Percentiles rank a stretch among this genome's conserved stretches.
Evolutionary conservation across 176 grass and related monocot species (phyloP).

Genomic region (Microstegium vimineum): DNA sequence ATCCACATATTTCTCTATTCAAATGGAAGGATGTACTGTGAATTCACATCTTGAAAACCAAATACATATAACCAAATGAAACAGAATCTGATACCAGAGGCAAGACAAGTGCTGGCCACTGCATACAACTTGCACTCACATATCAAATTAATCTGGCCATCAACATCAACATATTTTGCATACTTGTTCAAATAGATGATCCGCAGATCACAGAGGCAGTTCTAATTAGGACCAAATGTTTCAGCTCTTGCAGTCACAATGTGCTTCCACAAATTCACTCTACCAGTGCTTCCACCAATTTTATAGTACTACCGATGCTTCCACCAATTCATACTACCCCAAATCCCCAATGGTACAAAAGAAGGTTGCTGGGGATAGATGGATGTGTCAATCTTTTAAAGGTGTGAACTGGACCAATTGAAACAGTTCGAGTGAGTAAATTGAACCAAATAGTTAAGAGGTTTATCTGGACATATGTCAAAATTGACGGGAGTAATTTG

Average conservation of each 20-base stretch:
- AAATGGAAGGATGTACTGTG: neutral
- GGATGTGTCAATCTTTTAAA: no score
- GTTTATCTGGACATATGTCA: no score
- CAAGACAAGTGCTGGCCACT: neutral
- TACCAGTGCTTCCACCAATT: neutral
- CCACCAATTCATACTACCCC: neutral
- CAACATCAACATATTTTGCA: neutral
- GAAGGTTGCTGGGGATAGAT: neutral
- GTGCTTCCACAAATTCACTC: neutral
- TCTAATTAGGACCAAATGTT: neutral
- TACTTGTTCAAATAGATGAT: neutral
- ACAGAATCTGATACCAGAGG: neutral
- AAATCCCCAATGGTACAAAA: neutral
- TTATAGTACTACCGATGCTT: neutral
- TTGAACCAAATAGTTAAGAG: no score
- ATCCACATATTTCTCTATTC: neutral
- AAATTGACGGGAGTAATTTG: no score
- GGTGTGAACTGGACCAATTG: no score
- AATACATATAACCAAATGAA: neutral
- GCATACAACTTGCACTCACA: neutral
- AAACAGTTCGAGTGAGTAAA: no score
- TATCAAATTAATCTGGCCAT: neutral
- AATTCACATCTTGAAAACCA: neutral
- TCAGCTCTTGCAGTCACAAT: neutral
- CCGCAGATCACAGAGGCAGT: neutral